phyloP scores from a whole-genome alignment of 2,329 filamentous ascomycete genomes.

The Phaeosphaeriaceae sp. region DNA sequence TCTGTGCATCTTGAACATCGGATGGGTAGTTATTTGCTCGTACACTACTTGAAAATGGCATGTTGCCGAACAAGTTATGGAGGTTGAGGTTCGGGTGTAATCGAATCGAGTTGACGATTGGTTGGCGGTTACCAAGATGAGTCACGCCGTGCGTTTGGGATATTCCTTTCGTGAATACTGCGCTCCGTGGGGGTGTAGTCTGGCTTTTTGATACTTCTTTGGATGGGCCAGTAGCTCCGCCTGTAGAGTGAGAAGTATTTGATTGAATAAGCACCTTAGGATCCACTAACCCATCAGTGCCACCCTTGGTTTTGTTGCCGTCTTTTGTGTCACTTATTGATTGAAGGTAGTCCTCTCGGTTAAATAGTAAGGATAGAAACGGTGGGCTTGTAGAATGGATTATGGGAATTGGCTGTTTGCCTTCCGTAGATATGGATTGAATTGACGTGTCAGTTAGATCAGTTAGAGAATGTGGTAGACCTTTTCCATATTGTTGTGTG shows the following conservation, averaged over 20 bases:
- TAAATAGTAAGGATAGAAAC: slow-evolving; percentile 25
- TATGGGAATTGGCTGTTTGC: slow-evolving; percentile 10
- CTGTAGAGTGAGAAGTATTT: slow-evolving; percentile 1
- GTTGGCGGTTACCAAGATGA: slow-evolving; percentile 25
- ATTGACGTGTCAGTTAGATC: slow-evolving; percentile 5
- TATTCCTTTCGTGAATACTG: slow-evolving; percentile 16
- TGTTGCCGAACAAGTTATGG: slow-evolving; percentile 23
- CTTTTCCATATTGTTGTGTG: slow-evolving; percentile 15
- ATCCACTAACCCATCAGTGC: slow-evolving; percentile 15
- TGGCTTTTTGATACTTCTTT: slow-evolving; percentile 13
- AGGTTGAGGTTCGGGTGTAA: slow-evolving; percentile 31
- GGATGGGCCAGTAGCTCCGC: slow-evolving; percentile 9
- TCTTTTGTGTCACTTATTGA: slow-evolving; percentile 16
- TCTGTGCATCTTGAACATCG: slow-evolving; percentile 15
- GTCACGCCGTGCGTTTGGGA: slow-evolving; percentile 9
- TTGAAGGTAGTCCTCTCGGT: slow-evolving; percentile 29
- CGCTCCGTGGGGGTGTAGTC: slow-evolving; percentile 8
- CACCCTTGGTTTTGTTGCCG: slow-evolving; percentile 11
- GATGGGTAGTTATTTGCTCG: slow-evolving; percentile 15
- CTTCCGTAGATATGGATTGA: slow-evolving; percentile 8
- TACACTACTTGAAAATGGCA: slow-evolving; percentile 20
- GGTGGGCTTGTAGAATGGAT: background rate
- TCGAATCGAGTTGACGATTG: slow-evolving; percentile 26
- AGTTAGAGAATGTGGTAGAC: slow-evolving; percentile 9
- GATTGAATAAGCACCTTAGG: slow-evolving; percentile 15